Evolutionary conservation across 2,329 filamentous ascomycete genomes (phyloP).

Genomic region (Achaetomium macrosporum): DNA sequence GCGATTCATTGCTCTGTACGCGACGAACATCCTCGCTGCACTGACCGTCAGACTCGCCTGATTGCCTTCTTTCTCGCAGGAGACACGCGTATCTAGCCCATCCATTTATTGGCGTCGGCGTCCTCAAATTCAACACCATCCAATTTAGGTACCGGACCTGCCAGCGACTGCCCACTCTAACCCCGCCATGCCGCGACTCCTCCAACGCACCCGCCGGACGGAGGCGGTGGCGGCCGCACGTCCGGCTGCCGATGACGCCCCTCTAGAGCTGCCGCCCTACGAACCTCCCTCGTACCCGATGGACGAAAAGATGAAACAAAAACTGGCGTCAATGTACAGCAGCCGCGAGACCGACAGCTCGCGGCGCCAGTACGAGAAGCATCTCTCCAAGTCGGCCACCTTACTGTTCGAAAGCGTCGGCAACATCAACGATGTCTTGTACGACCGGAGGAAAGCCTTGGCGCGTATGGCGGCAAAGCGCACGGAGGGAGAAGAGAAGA

Average conservation of each 20-base stretch:
- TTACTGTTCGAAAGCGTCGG: slow-evolving; percentile 42
- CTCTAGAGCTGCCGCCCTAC: slow-evolving; percentile 43
- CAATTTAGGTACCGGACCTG: background rate
- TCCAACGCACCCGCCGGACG: slow-evolving; percentile 17
- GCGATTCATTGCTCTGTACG: too few relatives aligned
- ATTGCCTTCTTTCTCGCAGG: too few relatives aligned
- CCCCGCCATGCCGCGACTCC: slow-evolving; percentile 19
- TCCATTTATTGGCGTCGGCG: too few relatives aligned
- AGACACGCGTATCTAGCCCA: too few relatives aligned
- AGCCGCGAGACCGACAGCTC: slow-evolving; percentile 31
- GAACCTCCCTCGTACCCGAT: slow-evolving; percentile 44
- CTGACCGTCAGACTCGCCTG: too few relatives aligned
- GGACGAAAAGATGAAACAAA: slow-evolving; percentile 25
- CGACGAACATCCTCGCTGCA: too few relatives aligned
- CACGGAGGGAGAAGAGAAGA: slow-evolving; percentile 19
- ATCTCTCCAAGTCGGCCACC: slow-evolving; percentile 40
- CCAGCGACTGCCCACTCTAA: background rate
- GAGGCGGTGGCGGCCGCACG: background rate
- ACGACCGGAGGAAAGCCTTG: slow-evolving; percentile 31
- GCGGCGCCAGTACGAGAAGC: slow-evolving; percentile 37
- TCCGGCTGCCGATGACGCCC: background rate
- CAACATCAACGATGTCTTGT: slow-evolving; percentile 42
- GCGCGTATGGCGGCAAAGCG: slow-evolving; percentile 31
- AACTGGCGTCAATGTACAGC: slow-evolving; percentile 35
- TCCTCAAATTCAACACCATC: too few relatives aligned